A percentile compares a stretch with the other conserved stretches of the same genome.
These are phyloP conservation scores for Eucalyptus sp. DNA, from an alignment of 345 rosid species.

Conservation along the genomic window DNA sequence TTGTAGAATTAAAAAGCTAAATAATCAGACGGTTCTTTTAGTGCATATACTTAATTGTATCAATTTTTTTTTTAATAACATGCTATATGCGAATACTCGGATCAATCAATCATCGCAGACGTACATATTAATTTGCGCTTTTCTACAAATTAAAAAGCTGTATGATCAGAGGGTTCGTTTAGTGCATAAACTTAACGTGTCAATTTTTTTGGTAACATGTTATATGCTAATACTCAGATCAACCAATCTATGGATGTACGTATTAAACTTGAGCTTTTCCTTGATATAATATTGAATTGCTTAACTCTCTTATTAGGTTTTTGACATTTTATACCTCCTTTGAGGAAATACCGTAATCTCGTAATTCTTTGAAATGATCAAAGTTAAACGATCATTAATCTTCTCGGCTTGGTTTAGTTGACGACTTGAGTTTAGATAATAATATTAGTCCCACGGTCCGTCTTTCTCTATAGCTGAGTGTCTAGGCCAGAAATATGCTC, in stretches of 20 bases:
- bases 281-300: neutral
- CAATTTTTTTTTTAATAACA: neutral
- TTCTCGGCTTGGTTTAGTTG: neutral
- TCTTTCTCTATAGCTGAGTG: too few relatives aligned
- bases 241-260: neutral
- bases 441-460: too few relatives aligned
- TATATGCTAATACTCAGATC: neutral
- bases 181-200: accelerated
- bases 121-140: neutral
- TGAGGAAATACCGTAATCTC: neutral
- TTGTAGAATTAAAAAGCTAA: neutral
- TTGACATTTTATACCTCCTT: neutral
- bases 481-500: neutral
- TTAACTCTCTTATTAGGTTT: neutral
- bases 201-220: neutral
- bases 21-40: neutral
- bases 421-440: too few relatives aligned
- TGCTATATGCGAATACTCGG: neutral
- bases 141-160: neutral
- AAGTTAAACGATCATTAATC: neutral
- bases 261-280: neutral
- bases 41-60: neutral
- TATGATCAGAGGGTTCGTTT: neutral
- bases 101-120: neutral
- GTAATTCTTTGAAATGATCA: neutral